Evolutionary conservation across 176 grass and related monocot genomes (phyloP), one percentile per base, ranked within the genome.

Genomic region (Ananas comosus): DNA sequence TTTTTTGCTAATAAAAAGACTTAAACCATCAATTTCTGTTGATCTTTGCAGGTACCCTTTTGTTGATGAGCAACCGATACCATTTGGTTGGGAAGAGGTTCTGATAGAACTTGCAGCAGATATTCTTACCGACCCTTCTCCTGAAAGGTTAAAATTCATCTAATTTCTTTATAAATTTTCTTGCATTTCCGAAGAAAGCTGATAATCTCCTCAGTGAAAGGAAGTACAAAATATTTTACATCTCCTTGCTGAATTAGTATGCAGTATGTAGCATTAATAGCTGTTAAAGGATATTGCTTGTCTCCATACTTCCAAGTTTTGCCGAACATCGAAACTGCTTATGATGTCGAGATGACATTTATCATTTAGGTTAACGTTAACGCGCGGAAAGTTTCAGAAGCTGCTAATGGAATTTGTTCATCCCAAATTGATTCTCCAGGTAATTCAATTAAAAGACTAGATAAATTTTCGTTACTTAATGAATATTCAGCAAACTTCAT

Each of bases 401-500:
- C 78, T 91, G 68, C 74, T 91, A 23, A 81, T 87, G 79, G 84
- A 91, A 81, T 87, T 76, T 42, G 81, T 91, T 27, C 81, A 77
- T 74, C 88, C 88, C 50, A 87, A 76, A 70, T 66, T 91, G 57
- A 79, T 91, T 73, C 88, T 87, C 57, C 88, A 81, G 78, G 81
- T 91, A 80, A 78, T 72, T 29, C 24, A 6, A 75, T 21, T 22
- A 69, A 73, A 76, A 64, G 13, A 76, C n/a, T 12, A 57, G 12
- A 0, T 18, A 69, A 57, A 53, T 11, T 8, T 75, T 29, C 13
- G 51, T 29, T 33, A 64, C 56, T 53, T 78, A 74, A 74, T 11
- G 64, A 24, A 10, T 13, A 59, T 48, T 13, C n/a, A 54, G 53
- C 9, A 49, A 51, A 64, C 50, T 78, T 54, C 63, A 58, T 28